Percentiles rank a stretch among this genome's conserved stretches.
Conservation (phyloP, 129 eudicot genomes). For the Escallonia rubra region DNA sequence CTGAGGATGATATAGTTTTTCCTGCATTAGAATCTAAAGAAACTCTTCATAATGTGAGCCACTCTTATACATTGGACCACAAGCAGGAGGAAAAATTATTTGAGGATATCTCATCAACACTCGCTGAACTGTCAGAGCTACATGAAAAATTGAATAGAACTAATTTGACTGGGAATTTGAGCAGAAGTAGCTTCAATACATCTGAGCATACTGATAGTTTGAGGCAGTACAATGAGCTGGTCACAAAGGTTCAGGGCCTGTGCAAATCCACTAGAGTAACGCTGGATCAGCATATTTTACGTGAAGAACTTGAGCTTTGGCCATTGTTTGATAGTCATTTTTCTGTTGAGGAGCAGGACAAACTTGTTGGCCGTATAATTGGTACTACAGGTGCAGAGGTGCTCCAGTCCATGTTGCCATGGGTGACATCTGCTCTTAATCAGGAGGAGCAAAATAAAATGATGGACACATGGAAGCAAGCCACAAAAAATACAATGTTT, state of each 20-base stretch:
- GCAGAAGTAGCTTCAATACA: constrained; percentile 20
- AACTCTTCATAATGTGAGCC: constrained; percentile 91
- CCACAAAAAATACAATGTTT: constrained; percentile 96
- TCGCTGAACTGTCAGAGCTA: constrained; percentile 72
- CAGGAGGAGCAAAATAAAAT: constrained; percentile 97
- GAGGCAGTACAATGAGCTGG: constrained; percentile 72
- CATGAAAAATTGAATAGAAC: constrained; percentile 37
- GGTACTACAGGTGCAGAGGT: constrained; percentile 99
- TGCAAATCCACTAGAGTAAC: constrained; percentile 96
- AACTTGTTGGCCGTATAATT: constrained; percentile 89
- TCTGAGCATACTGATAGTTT: constrained; percentile 22
- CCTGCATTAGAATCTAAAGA: constrained; percentile 98
- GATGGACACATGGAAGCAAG: constrained; percentile 98
- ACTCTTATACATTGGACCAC: constrained; percentile 95
- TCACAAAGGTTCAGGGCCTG: constrained; percentile 93
- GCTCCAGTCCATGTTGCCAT: constrained; percentile 95
- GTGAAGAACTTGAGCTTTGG: constrained; percentile 98
- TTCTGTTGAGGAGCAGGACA: constrained; percentile 95
- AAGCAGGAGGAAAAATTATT: constrained; percentile 93
- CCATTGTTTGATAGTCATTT: constrained; percentile 93
- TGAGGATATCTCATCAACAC: constrained; percentile 88
- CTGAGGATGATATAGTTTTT: constrained; percentile 97
- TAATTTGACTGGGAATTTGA: constrained; percentile 10
- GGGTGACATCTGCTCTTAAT: constrained; percentile 98
- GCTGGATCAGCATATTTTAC: constrained; percentile 87